phyloP scores from a whole-genome alignment of 768 basidiomycete genomes.

The Leccinum olivaceopallidum region DNA sequence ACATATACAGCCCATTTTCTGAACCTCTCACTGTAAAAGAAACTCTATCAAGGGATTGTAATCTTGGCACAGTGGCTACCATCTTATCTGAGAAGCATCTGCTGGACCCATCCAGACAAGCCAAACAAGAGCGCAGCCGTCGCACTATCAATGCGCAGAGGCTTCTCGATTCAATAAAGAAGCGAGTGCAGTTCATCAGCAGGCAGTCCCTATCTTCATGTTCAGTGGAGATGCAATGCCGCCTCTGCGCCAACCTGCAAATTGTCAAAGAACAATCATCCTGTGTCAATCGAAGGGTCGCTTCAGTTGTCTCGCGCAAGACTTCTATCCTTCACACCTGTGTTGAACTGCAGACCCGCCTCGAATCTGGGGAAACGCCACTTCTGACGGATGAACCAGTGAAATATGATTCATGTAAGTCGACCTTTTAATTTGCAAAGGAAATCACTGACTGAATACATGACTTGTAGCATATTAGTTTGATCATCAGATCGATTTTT shows the following conservation, averaged over 20 bases:
- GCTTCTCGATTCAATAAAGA: neutral
- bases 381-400: neutral
- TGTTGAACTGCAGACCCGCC: neutral
- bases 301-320: neutral
- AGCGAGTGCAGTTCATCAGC: neutral
- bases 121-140: neutral
- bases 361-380: neutral
- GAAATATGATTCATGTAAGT: constrained; percentile 1
- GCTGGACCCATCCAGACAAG: neutral
- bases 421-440: neutral
- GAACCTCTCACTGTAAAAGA: too few species aligned
- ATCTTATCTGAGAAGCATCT: too few species aligned
- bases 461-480: neutral
- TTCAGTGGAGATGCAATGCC: neutral
- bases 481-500: neutral
- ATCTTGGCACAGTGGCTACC: too few species aligned
- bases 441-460: neutral
- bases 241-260: neutral
- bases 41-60: too few species aligned
- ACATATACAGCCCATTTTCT: too few species aligned
- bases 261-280: neutral
- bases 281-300: neutral
- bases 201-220: neutral
- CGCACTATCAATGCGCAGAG: neutral
- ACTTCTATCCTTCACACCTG: neutral